A percentile compares a stretch with the other conserved stretches of the same genome.
Evolutionary conservation across 495 filamentous ascomycete species (phyloP).

Genomic region (Massariosphaeria phaeospora): DNA sequence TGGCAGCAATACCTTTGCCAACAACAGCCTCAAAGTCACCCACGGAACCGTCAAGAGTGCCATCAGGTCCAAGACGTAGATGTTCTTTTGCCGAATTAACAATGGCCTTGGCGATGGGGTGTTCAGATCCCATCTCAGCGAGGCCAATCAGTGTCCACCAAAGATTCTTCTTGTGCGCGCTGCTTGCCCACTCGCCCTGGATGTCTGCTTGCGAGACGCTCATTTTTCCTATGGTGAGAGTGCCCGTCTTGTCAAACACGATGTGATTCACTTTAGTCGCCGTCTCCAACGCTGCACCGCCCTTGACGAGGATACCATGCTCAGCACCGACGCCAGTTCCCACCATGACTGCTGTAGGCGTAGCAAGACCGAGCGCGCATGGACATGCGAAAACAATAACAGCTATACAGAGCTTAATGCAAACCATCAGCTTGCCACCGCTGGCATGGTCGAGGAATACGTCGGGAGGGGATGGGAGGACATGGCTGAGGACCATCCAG

Average conservation of each 20-base stretch:
- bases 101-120: slow-evolving; percentile 88
- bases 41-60: slow-evolving; percentile 71
- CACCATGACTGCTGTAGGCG: slow-evolving; percentile 97
- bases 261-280: slow-evolving; percentile 88
- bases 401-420: slow-evolving; percentile 94
- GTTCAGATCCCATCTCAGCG: slow-evolving; percentile 88
- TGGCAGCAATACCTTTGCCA: slow-evolving; percentile 78
- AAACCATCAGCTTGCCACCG: slow-evolving; percentile 92
- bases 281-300: slow-evolving; percentile 86
- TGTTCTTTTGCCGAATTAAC: slow-evolving; percentile 64
- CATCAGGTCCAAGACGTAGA: slow-evolving; percentile 66
- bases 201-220: slow-evolving; percentile 68
- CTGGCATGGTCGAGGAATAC: slow-evolving; percentile 77
- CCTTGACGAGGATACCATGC: slow-evolving; percentile 94
- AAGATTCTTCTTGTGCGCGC: slow-evolving; percentile 62
- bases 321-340: slow-evolving; percentile 96
- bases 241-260: slow-evolving; percentile 99
- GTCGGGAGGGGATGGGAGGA: slow-evolving; percentile 71
- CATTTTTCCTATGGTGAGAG: slow-evolving; percentile 92
- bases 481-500: slow-evolving; percentile 94
- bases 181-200: slow-evolving; percentile 62
- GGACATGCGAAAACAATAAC: slow-evolving; percentile 98
- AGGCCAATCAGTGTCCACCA: slow-evolving; percentile 97
- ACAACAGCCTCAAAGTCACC: slow-evolving; percentile 79
- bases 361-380: slow-evolving; percentile 88